A percentile compares a stretch with the other conserved stretches of the same genome.
These are phyloP conservation scores for Cynanchum wilfordii DNA, from an alignment of 257 asterid species.

Conservation along the genomic window DNA sequence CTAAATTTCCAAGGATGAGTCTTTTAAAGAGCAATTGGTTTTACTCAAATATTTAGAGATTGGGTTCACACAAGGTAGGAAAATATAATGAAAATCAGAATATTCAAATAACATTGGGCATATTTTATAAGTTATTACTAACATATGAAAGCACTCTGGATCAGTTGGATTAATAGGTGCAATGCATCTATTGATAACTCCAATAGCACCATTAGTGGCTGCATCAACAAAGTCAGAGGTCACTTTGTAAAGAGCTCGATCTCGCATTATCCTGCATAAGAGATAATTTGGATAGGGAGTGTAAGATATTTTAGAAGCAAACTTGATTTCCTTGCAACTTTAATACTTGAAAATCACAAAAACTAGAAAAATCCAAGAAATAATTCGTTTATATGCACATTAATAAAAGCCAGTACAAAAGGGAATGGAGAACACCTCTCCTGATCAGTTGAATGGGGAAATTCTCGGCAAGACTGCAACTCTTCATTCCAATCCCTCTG, in stretches of 20 bases:
- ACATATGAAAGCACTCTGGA: conserved; percentile 97
- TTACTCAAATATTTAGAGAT: background rate
- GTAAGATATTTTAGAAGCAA: conserved; percentile 1
- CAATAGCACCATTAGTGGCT: conserved; percentile 85
- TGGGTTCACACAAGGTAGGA: background rate
- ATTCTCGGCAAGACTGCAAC: conserved; percentile 88
- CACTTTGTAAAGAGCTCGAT: conserved; percentile 89
- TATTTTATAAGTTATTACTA: conserved; percentile 22
- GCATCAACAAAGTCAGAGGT: conserved; percentile 93
- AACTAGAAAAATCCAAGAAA: background rate
- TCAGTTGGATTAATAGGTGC: conserved; percentile 97
- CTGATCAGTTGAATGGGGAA: conserved; percentile 73
- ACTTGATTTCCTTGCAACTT: background rate
- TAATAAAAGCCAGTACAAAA: conserved; percentile 6
- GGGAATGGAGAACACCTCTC: conserved; percentile 66
- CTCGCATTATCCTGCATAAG: conserved; percentile 72
- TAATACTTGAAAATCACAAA: background rate
- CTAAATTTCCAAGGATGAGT: background rate
- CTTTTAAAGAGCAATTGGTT: background rate
- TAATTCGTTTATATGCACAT: conserved; percentile 1
- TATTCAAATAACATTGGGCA: background rate
- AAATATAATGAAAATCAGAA: background rate
- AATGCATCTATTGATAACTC: conserved; percentile 87
- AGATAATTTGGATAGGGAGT: background rate
- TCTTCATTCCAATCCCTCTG: conserved; percentile 99